These are phyloP conservation scores for Solanum pinnatisectum DNA, from an alignment of 257 asterid species.

Conservation along the genomic window DNA sequence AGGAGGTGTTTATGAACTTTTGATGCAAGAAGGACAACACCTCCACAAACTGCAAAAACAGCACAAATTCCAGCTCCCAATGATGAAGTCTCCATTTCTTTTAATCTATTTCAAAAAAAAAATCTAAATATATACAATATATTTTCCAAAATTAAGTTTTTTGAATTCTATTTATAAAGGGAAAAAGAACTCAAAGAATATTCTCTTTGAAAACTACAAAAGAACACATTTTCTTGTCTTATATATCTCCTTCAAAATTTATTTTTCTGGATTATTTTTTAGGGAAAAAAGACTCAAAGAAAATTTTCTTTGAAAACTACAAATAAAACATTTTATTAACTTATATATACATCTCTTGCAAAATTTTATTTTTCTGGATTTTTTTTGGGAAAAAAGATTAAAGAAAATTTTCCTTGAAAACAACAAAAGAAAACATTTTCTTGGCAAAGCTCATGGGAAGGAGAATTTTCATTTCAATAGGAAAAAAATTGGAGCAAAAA, in stretches of 20 bases:
- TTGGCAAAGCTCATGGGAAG: neutral
- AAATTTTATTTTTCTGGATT: neutral
- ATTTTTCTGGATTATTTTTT: neutral
- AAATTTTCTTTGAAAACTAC: neutral
- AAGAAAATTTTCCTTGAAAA: neutral
- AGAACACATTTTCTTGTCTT: neutral
- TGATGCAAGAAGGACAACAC: neutral
- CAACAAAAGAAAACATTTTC: neutral
- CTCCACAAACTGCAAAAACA: constrained; percentile 2
- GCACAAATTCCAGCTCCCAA: neutral
- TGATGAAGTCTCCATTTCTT: neutral
- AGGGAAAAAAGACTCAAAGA: neutral
- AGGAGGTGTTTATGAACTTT: neutral
- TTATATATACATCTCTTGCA: neutral
- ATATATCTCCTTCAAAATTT: neutral
- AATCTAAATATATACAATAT: neutral
- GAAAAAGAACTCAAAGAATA: neutral
- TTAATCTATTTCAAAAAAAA: neutral
- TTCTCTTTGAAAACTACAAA: neutral
- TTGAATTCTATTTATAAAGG: neutral
- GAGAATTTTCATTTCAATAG: neutral
- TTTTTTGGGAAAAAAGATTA: neutral
- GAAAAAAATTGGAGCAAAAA: neutral
- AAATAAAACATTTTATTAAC: neutral
- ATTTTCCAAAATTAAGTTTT: neutral